Conservation (phyloP, 805 yeast species). For the Saturnispora saitoi region DNA sequence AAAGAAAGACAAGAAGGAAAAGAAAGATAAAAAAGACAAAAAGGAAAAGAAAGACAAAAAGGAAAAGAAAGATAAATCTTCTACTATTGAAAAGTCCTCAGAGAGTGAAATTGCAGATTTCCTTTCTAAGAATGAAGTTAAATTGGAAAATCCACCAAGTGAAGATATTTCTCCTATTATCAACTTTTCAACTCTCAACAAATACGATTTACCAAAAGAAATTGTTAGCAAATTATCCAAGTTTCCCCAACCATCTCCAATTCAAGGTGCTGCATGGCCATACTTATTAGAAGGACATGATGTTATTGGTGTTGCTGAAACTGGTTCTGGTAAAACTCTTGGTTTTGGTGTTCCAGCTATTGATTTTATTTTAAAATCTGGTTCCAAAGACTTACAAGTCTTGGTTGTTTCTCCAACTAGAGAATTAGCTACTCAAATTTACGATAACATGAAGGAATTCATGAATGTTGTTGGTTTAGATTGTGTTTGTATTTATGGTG, state of each 20-base stretch:
- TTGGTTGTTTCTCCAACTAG: constrained; percentile 93
- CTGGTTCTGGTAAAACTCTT: constrained; percentile 95
- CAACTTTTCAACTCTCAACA: constrained; percentile 49
- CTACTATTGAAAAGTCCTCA: constrained; percentile 19
- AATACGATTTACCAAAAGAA: constrained; percentile 38
- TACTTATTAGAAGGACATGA: constrained; percentile 64
- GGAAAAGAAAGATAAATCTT: constrained; percentile 14
- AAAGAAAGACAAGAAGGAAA: constrained; percentile 33
- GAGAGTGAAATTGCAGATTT: constrained; percentile 55
- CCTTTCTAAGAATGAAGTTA: constrained; percentile 62
- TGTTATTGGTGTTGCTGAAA: constrained; percentile 90
- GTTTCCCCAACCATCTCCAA: constrained; percentile 90
- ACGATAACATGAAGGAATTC: constrained; percentile 67
- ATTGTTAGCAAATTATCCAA: constrained; percentile 55
- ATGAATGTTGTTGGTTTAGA: constrained; percentile 53
- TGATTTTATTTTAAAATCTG: constrained; percentile 45
- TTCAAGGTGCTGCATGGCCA: constrained; percentile 74
- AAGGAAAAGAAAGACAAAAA: constrained; percentile 21
- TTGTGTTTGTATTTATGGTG: constrained; percentile 90
- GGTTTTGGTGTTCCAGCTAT: constrained; percentile 98
- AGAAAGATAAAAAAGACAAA: constrained; percentile 30
- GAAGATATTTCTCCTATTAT: constrained; percentile 58
- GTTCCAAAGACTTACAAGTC: constrained; percentile 52
- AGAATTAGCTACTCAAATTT: constrained; percentile 91
- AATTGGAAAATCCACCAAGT: constrained; percentile 59